phyloP scores from a whole-genome alignment of 2,329 filamentous ascomycete species.

The Pseudocercospora eumusae region DNA sequence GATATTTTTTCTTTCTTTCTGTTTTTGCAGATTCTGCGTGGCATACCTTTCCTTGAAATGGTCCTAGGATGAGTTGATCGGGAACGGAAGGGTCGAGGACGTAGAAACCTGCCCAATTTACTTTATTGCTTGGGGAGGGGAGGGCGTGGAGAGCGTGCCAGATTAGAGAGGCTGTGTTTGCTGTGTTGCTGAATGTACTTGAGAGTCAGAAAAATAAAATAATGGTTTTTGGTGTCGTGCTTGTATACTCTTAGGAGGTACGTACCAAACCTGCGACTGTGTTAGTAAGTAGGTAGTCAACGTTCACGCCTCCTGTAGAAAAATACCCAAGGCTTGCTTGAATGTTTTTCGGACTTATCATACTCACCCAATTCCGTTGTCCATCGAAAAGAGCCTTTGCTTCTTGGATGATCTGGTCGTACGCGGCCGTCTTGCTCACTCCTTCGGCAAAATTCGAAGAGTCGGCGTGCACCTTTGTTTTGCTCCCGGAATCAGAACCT shows the following conservation, averaged over 20 bases:
- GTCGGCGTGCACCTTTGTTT: conserved; percentile 77
- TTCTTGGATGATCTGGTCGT: conserved; percentile 71
- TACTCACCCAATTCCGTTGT: conserved; percentile 77
- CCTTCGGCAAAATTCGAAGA: conserved; percentile 70
- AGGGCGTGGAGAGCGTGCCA: conserved; percentile 80
- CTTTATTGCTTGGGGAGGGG: conserved; percentile 62
- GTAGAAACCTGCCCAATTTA: conserved; percentile 86
- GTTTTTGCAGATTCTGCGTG: neutral
- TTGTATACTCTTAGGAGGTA: too few species aligned
- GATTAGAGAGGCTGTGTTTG: conserved; percentile 72
- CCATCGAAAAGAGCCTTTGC: conserved; percentile 68
- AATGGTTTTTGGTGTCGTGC: neutral
- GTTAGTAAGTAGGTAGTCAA: neutral
- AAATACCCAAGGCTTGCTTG: neutral
- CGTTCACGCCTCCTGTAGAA: neutral
- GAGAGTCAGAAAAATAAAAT: neutral
- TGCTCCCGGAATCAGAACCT: conserved; percentile 21
- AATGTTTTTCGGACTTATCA: too few species aligned
- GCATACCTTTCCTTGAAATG: conserved; percentile 70
- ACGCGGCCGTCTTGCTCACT: conserved; percentile 70
- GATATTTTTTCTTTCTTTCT: too few species aligned
- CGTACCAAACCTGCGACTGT: conserved; percentile 27
- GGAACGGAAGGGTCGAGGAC: conserved; percentile 56
- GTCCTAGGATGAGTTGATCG: conserved; percentile 69
- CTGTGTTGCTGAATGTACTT: conserved; percentile 62